Base-by-base conservation (phyloP, 2,329 filamentous ascomycete genomes). In the Pseudonectria foliicola region DNA sequence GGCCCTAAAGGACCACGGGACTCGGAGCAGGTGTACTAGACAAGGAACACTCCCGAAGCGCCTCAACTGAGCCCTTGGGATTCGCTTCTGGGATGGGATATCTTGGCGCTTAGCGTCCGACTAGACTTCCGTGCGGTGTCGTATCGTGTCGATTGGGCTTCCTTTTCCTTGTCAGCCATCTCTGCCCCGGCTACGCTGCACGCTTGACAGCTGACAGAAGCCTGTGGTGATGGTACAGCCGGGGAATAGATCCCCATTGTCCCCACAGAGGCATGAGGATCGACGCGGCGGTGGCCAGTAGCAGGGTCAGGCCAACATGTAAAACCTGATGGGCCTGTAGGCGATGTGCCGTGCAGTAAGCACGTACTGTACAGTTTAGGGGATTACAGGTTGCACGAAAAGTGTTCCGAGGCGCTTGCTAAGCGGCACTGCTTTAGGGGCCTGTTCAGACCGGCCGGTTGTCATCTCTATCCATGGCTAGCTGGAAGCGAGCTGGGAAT, bases 11-110 rank as follows among this genome's bases (percentile, higher is more conserved):
- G 39, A 40, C 38, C 29, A 44, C 23, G 16, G 25, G 31, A 36
- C 33, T 26, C 27, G n/a, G n/a, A n/a, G n/a, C n/a, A 8, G 18
- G 5, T 21, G 8, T 8, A 8, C 18, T 21, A 21, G 18, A 8
- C 18, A 21, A 21, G 18, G 8, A 21, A 21, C 18, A 5, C 5
- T 21, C 18, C 18, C 18, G 18, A 21, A 8, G 30, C 41, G 45
- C 49, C 49, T 52, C 49, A 52, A 43, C 49, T 45, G 49, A 52
- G 35, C 23, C 34, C 35, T 42, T 40, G 38, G 35, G 40, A 36
- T 34, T 39, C 16, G 29, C 23, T 33, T 37, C 37, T 34, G n/a
- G n/a, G n/a, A n/a, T 42, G 29, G 30, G 35, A 13, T 21, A 6
- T 5, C 18, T 21, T 21, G 18, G 18, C n/a, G n/a, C n/a, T 31